phyloP scores from a whole-genome alignment of 352 stramenopile species.

The Globisporangium nunn region DNA sequence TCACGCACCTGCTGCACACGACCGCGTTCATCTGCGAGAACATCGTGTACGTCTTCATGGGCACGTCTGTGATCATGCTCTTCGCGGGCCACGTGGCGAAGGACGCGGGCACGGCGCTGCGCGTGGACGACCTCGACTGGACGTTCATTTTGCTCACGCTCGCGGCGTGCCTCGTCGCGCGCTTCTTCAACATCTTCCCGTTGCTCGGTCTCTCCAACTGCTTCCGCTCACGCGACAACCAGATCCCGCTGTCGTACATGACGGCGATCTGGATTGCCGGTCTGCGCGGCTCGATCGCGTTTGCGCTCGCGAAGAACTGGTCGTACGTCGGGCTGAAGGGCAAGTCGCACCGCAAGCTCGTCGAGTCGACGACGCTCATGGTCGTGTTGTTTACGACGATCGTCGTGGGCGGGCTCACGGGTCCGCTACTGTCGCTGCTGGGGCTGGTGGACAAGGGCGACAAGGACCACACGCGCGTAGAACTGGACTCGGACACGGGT shows the following conservation, averaged over 20 bases:
- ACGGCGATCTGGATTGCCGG: conserved; percentile 90
- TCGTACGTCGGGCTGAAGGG: conserved; percentile 65
- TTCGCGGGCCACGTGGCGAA: conserved; percentile 65
- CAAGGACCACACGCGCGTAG: conserved; percentile 14
- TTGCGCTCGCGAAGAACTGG: conserved; percentile 86
- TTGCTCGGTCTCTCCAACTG: conserved; percentile 70
- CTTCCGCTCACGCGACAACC: conserved; percentile 36
- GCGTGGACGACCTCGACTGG: conserved; percentile 77
- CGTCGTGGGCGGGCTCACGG: conserved; percentile 68
- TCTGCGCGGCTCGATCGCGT: conserved; percentile 91
- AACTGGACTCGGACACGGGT: conserved; percentile 30
- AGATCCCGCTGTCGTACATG: conserved; percentile 74
- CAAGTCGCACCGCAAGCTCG: conserved; percentile 65
- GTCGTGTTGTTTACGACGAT: conserved; percentile 85
- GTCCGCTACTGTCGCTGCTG: conserved; percentile 53
- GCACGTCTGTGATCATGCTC: conserved; percentile 77
- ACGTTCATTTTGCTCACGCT: conserved; percentile 76
- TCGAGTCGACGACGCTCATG: conserved; percentile 84
- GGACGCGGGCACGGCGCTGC: conserved; percentile 44
- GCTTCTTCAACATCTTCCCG: conserved; percentile 76
- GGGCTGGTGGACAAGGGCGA: conserved; percentile 31
- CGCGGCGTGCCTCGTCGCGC: conserved; percentile 52
- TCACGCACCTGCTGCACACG: conserved; percentile 81
- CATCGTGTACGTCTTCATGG: conserved; percentile 86
- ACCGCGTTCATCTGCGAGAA: conserved; percentile 76